These are phyloP conservation scores for Hyphopichia homilentoma DNA, from an alignment of 805 yeast genomes.

Conservation along the genomic window DNA sequence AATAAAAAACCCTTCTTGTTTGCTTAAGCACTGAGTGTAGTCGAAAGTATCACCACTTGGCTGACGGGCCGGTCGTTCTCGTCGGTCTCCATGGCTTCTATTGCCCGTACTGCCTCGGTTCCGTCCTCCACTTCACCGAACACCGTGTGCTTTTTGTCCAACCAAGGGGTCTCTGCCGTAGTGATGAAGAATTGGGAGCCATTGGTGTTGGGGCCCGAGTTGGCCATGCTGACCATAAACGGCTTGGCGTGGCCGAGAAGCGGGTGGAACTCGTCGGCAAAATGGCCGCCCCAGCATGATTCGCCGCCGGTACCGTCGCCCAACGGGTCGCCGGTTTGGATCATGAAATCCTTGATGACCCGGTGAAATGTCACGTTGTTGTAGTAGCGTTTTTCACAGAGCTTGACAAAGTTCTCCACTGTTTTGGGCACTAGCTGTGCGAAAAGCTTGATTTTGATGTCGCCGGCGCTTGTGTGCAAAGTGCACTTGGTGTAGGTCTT, in stretches of 20 bases:
- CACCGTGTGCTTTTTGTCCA: slow-evolving; percentile 21
- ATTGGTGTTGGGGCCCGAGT: slow-evolving; percentile 23
- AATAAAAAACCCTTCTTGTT: no score
- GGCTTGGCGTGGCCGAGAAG: slow-evolving; percentile 23
- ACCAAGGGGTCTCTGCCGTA: slow-evolving; percentile 13
- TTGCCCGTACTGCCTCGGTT: slow-evolving; percentile 13
- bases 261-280: slow-evolving; percentile 25
- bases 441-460: slow-evolving; percentile 33
- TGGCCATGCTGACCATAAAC: slow-evolving; percentile 30
- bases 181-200: slow-evolving; percentile 26
- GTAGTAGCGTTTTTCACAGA: slow-evolving; percentile 35
- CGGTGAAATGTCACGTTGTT: slow-evolving; percentile 28
- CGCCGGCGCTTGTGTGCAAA: slow-evolving; percentile 40
- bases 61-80: slow-evolving; percentile 16
- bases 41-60: slow-evolving; percentile 18
- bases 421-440: slow-evolving; percentile 37
- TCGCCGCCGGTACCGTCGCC: slow-evolving; percentile 26
- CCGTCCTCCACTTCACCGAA: slow-evolving; percentile 24
- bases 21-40: no score
- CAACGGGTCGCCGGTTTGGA: slow-evolving; percentile 23
- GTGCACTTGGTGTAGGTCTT: slow-evolving; percentile 5
- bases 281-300: slow-evolving; percentile 22
- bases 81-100: slow-evolving; percentile 16
- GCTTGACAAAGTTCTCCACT: slow-evolving; percentile 36
- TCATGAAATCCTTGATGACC: slow-evolving; percentile 21